Evolutionary conservation across 345 rosid species (phyloP).

Genomic region (Gossypium herbaceum): DNA sequence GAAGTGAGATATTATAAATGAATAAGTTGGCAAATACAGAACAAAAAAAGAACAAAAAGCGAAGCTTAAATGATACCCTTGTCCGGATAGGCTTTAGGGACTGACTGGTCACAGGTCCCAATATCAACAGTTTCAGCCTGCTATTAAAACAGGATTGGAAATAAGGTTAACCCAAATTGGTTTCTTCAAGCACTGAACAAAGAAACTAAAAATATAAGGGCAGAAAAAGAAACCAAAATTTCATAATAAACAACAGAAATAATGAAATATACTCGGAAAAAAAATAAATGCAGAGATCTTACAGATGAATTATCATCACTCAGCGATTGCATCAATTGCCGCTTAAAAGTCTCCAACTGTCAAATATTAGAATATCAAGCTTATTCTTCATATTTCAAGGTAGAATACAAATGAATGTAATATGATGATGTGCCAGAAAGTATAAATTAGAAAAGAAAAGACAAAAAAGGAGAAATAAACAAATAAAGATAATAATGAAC

Average conservation of each 20-base stretch:
- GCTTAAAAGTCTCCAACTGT: slow-evolving; percentile 89
- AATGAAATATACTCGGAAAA: neutral
- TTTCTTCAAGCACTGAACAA: neutral
- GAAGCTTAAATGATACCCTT: neutral
- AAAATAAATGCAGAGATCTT: slow-evolving; percentile 29
- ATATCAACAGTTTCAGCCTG: slow-evolving; percentile 61
- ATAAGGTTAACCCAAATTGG: neutral
- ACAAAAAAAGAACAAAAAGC: neutral
- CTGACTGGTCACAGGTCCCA: slow-evolving; percentile 58
- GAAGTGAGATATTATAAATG: slow-evolving; percentile 5
- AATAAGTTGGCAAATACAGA: neutral
- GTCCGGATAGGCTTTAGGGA: slow-evolving; percentile 13
- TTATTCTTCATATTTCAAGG: slow-evolving; percentile 2
- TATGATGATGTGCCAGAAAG: neutral
- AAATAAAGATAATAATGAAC: neutral
- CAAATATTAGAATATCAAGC: slow-evolving; percentile 6
- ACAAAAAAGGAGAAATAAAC: neutral
- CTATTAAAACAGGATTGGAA: slow-evolving; percentile 28
- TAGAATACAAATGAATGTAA: neutral
- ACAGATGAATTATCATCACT: slow-evolving; percentile 73
- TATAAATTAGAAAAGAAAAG: neutral
- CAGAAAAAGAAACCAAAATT: neutral
- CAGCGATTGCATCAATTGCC: slow-evolving; percentile 86
- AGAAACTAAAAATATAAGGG: neutral
- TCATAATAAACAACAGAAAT: neutral